Conservation (phyloP, 108 stramenopile genomes). For the Stephanodiscus minutulus region DNA sequence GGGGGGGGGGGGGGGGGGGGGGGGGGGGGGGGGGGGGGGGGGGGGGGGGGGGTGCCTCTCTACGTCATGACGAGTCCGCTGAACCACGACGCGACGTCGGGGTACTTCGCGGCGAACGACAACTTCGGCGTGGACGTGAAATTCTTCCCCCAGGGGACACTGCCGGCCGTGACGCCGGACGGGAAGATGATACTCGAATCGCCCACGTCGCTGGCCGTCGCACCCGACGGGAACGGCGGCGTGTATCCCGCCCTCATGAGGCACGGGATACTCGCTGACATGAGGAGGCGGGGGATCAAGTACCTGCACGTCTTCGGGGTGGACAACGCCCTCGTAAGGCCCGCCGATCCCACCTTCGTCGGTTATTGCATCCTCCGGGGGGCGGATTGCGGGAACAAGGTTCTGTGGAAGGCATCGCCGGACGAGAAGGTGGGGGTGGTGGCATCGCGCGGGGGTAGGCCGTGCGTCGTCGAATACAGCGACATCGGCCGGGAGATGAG, state of each 20-base stretch:
- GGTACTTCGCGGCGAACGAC: constrained; percentile 74
- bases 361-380: constrained; percentile 84
- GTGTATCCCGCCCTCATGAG: constrained; percentile 92
- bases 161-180: constrained; percentile 86
- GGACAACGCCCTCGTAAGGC: constrained; percentile 93
- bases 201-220: constrained; percentile 64
- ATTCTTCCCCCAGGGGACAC: constrained; percentile 94
- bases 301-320: constrained; percentile 93
- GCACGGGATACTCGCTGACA: constrained; percentile 82
- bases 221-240: constrained; percentile 98
- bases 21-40: constrained; percentile 71
- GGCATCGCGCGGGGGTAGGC: constrained; percentile 70
- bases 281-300: constrained; percentile 79
- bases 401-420: constrained; percentile 81
- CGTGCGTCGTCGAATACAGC: constrained; percentile 93
- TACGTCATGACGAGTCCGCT: constrained; percentile 98
- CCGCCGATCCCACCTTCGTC: constrained; percentile 94
- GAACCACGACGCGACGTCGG: constrained; percentile 86
- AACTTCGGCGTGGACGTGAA: constrained; percentile 89
- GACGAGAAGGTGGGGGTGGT: constrained; percentile 96
- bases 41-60: constrained; percentile 64
- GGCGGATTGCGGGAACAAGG: constrained; percentile 97
- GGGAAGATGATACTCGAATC: constrained; percentile 93
- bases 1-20: constrained; percentile 83
- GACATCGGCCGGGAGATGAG: constrained; percentile 85